A percentile compares a stretch with the other conserved stretches of the same genome.
Conservation (phyloP, 2,329 filamentous ascomycete genomes). For the Aspergillus sojae region DNA sequence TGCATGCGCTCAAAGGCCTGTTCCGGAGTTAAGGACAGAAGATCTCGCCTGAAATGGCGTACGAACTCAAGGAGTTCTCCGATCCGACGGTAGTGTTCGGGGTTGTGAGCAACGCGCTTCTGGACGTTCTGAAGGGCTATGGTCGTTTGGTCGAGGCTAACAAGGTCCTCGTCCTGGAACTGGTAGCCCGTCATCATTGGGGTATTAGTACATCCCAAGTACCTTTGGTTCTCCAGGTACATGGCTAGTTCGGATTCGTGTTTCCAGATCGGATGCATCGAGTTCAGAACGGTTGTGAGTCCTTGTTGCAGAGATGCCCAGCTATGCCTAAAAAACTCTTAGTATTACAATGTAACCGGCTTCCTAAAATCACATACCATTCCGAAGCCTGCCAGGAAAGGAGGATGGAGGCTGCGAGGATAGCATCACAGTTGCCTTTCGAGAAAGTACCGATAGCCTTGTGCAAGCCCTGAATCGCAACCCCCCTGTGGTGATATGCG, state of each 20-base stretch:
- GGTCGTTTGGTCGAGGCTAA: constrained; percentile 67
- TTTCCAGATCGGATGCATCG: constrained; percentile 84
- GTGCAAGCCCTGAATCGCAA: constrained; percentile 84
- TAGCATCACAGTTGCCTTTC: constrained; percentile 82
- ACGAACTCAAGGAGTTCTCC: constrained; percentile 72
- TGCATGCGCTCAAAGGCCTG: constrained; percentile 91
- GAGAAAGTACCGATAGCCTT: constrained; percentile 85
- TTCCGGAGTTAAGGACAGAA: constrained; percentile 69
- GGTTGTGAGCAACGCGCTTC: constrained; percentile 67
- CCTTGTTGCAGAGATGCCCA: constrained; percentile 94
- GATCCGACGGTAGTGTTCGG: constrained; percentile 69
- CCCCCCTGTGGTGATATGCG: constrained; percentile 83
- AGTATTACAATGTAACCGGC: constrained; percentile 29
- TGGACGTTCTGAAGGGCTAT: constrained; percentile 62
- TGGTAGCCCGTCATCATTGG: constrained; percentile 37
- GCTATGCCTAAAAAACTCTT: constrained; percentile 66
- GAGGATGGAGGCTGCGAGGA: constrained; percentile 86
- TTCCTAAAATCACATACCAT: constrained; percentile 67
- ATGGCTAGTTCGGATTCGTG: constrained; percentile 71
- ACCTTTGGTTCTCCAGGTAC: constrained; percentile 45
- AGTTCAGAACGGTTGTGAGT: constrained; percentile 84
- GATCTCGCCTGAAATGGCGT: constrained; percentile 71
- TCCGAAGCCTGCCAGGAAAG: constrained; percentile 96
- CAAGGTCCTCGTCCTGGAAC: constrained; percentile 66
- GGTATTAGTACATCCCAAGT: constrained; percentile 38